Base-by-base conservation (phyloP, 1,284 basidiomycete species). In the Cryptococcus neoformans region DNA sequence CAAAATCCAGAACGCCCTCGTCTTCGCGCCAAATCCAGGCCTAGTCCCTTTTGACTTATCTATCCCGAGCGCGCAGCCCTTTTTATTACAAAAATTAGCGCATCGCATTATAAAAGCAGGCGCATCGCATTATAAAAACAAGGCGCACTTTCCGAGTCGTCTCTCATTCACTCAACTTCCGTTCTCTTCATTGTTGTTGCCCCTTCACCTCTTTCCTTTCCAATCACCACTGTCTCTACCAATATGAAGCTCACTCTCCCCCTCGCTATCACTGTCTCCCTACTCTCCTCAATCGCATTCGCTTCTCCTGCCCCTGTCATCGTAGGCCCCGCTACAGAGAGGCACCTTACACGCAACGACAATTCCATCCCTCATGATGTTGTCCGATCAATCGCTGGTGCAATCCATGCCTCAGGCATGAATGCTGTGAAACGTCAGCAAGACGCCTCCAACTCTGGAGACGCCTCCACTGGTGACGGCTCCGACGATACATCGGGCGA, bases 221-320 rank as follows among this genome's bases (percentile, higher is more conserved):
- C 28, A 21, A 21, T 5, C 21, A 49, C 48, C 35, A 6, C 37
- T n/a, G 44, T 34, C 21, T 6, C 40, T 49, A 4, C 37, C 45
- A 59, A 37, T 12, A 59, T 59, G 58, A 56, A 51, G 36, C 41
- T 59, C 54, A 51, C 55, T 7, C 41, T 54, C 39, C 54, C 58
- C 7, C 34, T 54, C 44, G 16, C 54, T 3, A 11, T 59, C 40
- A 28, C 54, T 28, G 47, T 59, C 51, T 45, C 55, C 16, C 46
- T 59, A 8, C 51, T 59, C 48, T 45, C 51, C 28, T 49, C 58
- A 10, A 21, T 55, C 12, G 45, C 51, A 9, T 17, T 21, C n/a
- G 51, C 57, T 21, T 39, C 51, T n/a, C 51, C 53, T 12, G 44
- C 21, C 38, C 21, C 41, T 6, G 47, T 41, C 42, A 16, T 11